Evolutionary conservation across 257 asterid genomes (phyloP), one percentile per base, ranked within the genome.

Genomic region (Solanum clarkiae): DNA sequence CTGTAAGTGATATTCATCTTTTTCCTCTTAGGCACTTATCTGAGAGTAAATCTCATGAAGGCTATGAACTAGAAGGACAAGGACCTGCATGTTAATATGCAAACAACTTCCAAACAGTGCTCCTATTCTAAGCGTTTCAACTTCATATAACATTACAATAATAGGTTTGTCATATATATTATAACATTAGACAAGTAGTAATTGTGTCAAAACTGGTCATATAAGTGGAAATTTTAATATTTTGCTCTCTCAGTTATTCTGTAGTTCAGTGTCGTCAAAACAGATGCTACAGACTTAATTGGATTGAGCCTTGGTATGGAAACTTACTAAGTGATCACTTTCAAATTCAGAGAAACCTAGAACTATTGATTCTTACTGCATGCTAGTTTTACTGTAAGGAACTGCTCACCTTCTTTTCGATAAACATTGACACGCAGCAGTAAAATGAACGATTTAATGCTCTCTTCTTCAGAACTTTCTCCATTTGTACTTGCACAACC

Each of bases 1-100:
- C 98, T 16, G 98, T 95, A 88, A 96, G 97, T 88, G 68, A 75
- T 32, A 44, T 10, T 77, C 86, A 69, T 62, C 70, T 15, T 22
- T 49, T 75, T 75, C 81, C 81, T 75, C 2, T 75, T 24, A 49
- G 82, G 62, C 62, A 49, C 62, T 49, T 4, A 4, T 22, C 44
- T 49, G 44, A 49, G 22, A 75, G 81, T 49, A 49, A 22, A 75
- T 75, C 62, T 16, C 45, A 75, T 26, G 24, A 24, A 49, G 22
- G 59, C 22, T 22, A n/a, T 74, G 59, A 59, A 74, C n/a, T 74
- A 22, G 13, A 24, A 49, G 44, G 62, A 49, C 59, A 24, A 49
- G 44, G 40, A 49, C 81, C 24, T 75, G 22, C 44, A 24, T 49
- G 81, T 75, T n/a, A 18, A 45, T 22, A 12, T 47, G 36, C 59